These are phyloP conservation scores for Zymoseptoria brevis DNA, from an alignment of 2,329 filamentous ascomycete genomes.

Conservation along the genomic window DNA sequence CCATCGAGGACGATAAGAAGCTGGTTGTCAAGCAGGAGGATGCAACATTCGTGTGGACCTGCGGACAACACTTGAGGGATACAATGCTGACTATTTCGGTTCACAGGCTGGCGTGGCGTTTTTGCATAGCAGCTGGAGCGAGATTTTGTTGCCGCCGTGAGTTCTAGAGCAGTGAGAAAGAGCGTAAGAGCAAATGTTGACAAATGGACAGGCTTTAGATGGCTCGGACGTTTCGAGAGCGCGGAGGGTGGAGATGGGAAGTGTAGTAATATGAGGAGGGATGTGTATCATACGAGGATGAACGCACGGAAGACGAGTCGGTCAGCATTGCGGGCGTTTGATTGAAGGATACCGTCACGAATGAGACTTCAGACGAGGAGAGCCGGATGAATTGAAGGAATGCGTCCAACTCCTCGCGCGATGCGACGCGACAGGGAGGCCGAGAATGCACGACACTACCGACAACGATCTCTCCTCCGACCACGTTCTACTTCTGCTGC, in stretches of 20 bases:
- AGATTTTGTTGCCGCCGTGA: conserved; percentile 44
- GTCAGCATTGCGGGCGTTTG: not conserved
- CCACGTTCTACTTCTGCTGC: not conserved
- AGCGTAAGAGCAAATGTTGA: too few species aligned
- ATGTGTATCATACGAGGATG: conserved; percentile 1
- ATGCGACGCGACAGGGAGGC: not conserved
- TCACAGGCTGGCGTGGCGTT: conserved; percentile 44
- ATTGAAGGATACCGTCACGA: not conserved
- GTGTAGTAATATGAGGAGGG: conserved; percentile 3
- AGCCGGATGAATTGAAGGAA: not conserved
- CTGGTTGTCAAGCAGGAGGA: too few species aligned
- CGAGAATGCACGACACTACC: not conserved
- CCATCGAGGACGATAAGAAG: not conserved
- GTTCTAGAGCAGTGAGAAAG: too few species aligned
- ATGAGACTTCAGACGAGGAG: not conserved
- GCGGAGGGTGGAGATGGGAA: not conserved
- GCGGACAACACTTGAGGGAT: not conserved
- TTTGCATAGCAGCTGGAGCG: conserved; percentile 46
- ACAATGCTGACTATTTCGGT: conserved; percentile 5
- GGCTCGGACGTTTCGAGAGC: not conserved
- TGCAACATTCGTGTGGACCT: too few species aligned
- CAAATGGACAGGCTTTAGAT: conserved; percentile 5
- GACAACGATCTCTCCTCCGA: not conserved
- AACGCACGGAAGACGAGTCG: not conserved
- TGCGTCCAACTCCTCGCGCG: not conserved